Base-by-base conservation (phyloP, 768 basidiomycete genomes). In the Termitomyces sp. region DNA sequence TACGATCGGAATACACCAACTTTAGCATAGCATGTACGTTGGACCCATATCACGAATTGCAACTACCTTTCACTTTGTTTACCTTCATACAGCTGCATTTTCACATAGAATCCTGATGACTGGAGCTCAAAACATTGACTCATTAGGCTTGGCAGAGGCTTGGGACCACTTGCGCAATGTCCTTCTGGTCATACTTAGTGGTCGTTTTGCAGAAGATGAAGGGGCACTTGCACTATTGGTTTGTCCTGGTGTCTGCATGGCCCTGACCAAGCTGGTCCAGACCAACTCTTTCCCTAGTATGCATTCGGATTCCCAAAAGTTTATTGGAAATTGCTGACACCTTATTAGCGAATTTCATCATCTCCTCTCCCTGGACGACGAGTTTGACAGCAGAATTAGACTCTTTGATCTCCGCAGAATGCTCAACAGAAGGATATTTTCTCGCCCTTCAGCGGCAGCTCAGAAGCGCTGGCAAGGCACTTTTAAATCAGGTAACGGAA, bases 81-180 rank as follows among this genome's bases (percentile, higher is more conserved):
- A 16, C 7, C 18, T 55, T 38, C 20, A 24, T 44, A 50, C 40
- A 86, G 86, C 80, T 59, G 75, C 79, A 2, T 76, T 86, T 64
- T 74, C 85, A 6, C 62, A 76, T 32, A 82, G 80, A 63, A 68
- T 85, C 50, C 55, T 75, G 4, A 69, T 73, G 6, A 69, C 68
- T 5, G 57, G 63, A 2, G 55, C 22, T 33, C 55, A 65, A 36
- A 54, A 60, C 0, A 69, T 68, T 45, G 78, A 78, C 54, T 63
- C 78, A 2, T 68, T 86, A 35, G 69, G 72, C 42, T 74, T 74
- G 59, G 73, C 78, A 11, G 87, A 88, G 67, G 78, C 79, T 49
- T 86, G 84, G 81, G 75, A 82, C 49, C 78, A 81, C 66, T 68
- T 91, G 55, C 71, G 81, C 33, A 82, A 85, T 56, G 71, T 75